Evolutionary conservation across 305 asterid species (phyloP).

Genomic region (Solanum chacoense): DNA sequence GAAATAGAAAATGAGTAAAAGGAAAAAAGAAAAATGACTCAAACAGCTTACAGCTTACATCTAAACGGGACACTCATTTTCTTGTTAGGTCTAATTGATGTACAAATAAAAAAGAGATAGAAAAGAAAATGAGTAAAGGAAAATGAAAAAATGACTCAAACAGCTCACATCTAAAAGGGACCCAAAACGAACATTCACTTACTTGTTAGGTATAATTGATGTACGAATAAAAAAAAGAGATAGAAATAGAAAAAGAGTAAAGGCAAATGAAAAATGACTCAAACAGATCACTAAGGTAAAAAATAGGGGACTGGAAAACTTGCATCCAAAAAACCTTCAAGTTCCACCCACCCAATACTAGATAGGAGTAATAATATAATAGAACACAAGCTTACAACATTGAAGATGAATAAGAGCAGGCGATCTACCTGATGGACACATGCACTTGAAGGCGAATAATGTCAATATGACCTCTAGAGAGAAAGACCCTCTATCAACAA

Average conservation of each 20-base stretch:
- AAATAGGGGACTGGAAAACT: not conserved
- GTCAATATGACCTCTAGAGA: slow-evolving; percentile 91
- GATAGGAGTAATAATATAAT: not conserved
- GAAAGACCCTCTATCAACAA: slow-evolving; percentile 95
- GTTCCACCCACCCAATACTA: not conserved
- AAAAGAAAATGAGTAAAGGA: not conserved
- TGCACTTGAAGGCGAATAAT: slow-evolving; percentile 95
- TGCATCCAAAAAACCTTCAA: not conserved
- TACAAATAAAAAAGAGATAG: not conserved
- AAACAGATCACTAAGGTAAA: not conserved
- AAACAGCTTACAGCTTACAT: not conserved
- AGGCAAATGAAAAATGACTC: not conserved
- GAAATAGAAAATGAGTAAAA: not conserved
- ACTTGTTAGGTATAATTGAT: not conserved
- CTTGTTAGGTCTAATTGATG: not conserved
- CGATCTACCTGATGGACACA: slow-evolving; percentile 83
- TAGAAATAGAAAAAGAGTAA: not conserved
- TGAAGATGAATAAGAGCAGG: not conserved
- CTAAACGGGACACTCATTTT: not conserved
- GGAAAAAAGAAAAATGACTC: not conserved
- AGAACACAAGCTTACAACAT: not conserved
- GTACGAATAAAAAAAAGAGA: not conserved
- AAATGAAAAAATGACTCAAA: not conserved
- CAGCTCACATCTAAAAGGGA: not conserved
- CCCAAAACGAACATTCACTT: not conserved